Evolutionary conservation across 179 eudicot genomes (phyloP).

Genomic region (Silene noctiflora): DNA sequence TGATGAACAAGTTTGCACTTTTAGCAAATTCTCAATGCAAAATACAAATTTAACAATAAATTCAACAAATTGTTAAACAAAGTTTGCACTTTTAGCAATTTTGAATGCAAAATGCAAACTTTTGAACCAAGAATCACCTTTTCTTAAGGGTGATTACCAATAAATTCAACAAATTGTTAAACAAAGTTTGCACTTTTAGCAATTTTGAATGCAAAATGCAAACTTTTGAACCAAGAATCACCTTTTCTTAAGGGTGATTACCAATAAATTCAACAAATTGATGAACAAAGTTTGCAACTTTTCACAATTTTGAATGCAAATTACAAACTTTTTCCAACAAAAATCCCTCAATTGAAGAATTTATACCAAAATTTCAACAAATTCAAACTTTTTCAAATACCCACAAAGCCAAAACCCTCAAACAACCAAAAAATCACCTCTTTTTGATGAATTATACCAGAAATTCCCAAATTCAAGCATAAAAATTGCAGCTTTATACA

Average conservation of each 20-base stretch:
- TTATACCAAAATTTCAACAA: neutral
- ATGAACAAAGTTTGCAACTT: slow-evolving; percentile 19
- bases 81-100: slow-evolving; percentile 13
- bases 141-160: too few species aligned
- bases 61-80: neutral
- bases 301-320: slow-evolving; percentile 16
- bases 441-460: neutral
- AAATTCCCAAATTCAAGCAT: neutral
- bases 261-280: neutral
- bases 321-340: slow-evolving; percentile 22
- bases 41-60: too few species aligned
- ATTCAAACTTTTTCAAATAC: slow-evolving; percentile 1
- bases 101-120: slow-evolving; percentile 14
- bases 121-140: too few species aligned
- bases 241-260: neutral
- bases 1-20: slow-evolving; percentile 17
- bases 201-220: too few species aligned
- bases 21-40: slow-evolving; percentile 8
- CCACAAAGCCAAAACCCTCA: slow-evolving; percentile 10
- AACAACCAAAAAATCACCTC: slow-evolving; percentile 8
- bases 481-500: slow-evolving; percentile 18
- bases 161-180: too few species aligned
- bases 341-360: neutral
- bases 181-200: too few species aligned
- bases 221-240: too few species aligned